Evolutionary conservation across 202 grass and related monocot genomes (phyloP).

Genomic region (Musa balbisiana): DNA sequence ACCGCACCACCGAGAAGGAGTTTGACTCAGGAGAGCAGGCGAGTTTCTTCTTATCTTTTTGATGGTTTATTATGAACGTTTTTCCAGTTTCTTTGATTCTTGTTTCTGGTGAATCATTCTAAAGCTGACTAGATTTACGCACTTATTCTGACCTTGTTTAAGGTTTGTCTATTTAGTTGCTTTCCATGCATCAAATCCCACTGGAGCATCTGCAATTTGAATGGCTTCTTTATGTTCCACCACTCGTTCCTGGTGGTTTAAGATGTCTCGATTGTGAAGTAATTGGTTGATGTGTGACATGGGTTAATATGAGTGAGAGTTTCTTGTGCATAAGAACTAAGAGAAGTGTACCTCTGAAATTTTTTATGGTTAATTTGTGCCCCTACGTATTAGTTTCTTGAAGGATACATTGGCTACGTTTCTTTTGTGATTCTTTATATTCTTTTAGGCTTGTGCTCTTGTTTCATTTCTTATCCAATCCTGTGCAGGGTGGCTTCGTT

Average conservation of each 20-base stretch:
- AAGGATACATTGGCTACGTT: neutral
- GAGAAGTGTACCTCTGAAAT: neutral
- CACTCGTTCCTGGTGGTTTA: neutral
- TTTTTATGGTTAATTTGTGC: neutral
- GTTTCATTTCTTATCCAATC: neutral
- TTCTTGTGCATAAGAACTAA: neutral
- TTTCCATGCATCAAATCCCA: too few relatives aligned
- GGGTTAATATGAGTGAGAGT: neutral
- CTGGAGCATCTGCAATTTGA: neutral
- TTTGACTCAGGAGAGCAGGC: neutral
- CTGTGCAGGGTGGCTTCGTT: conserved; percentile 15
- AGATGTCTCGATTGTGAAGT: neutral
- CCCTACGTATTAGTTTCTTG: neutral
- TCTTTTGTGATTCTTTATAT: neutral
- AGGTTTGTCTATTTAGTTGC: too few relatives aligned
- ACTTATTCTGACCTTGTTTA: too few relatives aligned
- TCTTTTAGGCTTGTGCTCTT: neutral
- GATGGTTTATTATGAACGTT: neutral
- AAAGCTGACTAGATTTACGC: too few relatives aligned
- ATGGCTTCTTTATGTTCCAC: neutral
- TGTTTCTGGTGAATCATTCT: neutral
- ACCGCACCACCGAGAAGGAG: neutral
- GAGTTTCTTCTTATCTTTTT: neutral
- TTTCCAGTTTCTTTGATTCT: neutral
- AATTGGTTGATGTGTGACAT: neutral